phyloP scores from a whole-genome alignment of 768 basidiomycete species.

The Amanita fuliginea region DNA sequence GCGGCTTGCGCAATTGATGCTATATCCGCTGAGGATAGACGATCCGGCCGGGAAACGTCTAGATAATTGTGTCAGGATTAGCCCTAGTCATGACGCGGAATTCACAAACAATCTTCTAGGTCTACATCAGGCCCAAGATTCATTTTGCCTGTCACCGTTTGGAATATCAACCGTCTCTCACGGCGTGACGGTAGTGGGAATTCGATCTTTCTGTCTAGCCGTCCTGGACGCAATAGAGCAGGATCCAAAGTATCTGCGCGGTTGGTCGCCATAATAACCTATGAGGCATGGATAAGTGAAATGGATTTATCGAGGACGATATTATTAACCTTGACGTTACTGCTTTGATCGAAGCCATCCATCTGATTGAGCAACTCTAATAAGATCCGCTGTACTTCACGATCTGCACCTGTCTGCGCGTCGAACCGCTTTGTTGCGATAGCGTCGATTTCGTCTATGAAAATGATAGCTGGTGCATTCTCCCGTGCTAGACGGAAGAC shows the following conservation, averaged over 20 bases:
- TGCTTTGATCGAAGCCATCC: constrained; percentile 99
- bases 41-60: constrained; percentile 97
- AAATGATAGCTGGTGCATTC: constrained; percentile 96
- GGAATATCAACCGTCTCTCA: constrained; percentile 96
- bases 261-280: constrained; percentile 99
- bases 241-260: constrained; percentile 97
- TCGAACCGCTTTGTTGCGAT: constrained; percentile 99
- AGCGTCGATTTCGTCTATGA: constrained; percentile 98
- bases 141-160: constrained; percentile 96
- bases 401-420: constrained; percentile 96
- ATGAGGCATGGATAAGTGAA: background rate
- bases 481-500: constrained; percentile 97
- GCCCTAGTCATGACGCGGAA: background rate
- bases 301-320: background rate
- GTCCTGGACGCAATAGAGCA: constrained; percentile 92
- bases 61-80: constrained; percentile 8
- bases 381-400: constrained; percentile 97
- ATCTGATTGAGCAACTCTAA: constrained; percentile 97
- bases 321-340: constrained; percentile 84
- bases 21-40: constrained; percentile 92
- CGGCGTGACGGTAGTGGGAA: constrained; percentile 91
- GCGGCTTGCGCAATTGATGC: constrained; percentile 94
- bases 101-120: constrained; percentile 87
- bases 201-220: constrained; percentile 97
- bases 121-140: constrained; percentile 97